Evolutionary conservation across 1,284 basidiomycete species (phyloP).

Genomic region (Ceratobasidium sp.): DNA sequence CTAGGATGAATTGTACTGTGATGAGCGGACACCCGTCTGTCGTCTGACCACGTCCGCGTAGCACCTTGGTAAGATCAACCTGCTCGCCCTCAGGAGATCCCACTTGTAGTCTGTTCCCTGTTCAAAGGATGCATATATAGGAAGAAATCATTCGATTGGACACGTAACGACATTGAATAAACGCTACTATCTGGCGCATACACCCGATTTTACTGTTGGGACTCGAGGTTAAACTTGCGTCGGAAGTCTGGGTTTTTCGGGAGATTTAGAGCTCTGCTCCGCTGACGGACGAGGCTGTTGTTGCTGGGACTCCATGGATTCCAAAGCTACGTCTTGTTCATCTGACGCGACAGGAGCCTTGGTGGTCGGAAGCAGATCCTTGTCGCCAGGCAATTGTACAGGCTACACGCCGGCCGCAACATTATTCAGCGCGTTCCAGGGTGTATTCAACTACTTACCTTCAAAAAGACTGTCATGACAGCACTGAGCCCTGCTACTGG

Average conservation of each 20-base stretch:
- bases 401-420: slow-evolving; percentile 19
- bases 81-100: no score
- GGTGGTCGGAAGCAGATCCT: slow-evolving; percentile 25
- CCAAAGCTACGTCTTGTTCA: slow-evolving; percentile 25
- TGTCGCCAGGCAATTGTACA: slow-evolving; percentile 33
- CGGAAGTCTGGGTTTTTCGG: not conserved
- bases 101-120: no score
- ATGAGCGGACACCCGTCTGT: no score
- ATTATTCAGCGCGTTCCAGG: not conserved
- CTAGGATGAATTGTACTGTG: no score
- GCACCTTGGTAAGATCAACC: no score
- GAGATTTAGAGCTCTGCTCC: not conserved
- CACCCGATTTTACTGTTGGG: no score
- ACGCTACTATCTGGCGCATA: no score
- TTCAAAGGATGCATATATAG: no score
- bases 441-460: slow-evolving; percentile 13
- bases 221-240: slow-evolving; percentile 9
- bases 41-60: no score
- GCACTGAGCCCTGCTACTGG: slow-evolving; percentile 42
- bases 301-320: not conserved
- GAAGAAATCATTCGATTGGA: no score
- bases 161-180: no score
- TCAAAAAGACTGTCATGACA: slow-evolving; percentile 29
- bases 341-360: slow-evolving; percentile 9
- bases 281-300: not conserved